These are phyloP conservation scores for Aspergillus sp. DNA, from an alignment of 2,329 filamentous ascomycete genomes.

Conservation along the genomic window DNA sequence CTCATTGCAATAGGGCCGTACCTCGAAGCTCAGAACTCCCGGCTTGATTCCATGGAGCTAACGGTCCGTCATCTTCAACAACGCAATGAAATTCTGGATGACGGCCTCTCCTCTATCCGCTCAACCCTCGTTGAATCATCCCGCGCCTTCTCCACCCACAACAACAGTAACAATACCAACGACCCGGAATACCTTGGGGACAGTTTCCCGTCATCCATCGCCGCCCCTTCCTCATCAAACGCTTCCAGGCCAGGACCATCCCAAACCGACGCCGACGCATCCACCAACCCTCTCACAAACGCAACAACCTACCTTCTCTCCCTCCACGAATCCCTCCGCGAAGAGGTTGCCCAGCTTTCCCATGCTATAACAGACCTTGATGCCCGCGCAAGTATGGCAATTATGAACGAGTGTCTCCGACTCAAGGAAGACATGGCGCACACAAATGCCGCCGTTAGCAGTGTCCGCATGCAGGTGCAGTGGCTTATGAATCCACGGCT, in stretches of 20 bases:
- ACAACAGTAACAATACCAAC: slow-evolving; percentile 1
- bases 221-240: neutral
- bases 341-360: slow-evolving; percentile 57
- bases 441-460: slow-evolving; percentile 59
- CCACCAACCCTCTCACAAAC: slow-evolving; percentile 32
- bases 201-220: neutral
- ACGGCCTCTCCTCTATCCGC: slow-evolving; percentile 44
- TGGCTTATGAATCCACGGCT: slow-evolving; percentile 61
- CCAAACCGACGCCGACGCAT: slow-evolving; percentile 12
- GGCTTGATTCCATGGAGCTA: slow-evolving; percentile 45
- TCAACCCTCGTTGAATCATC: slow-evolving; percentile 37
- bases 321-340: slow-evolving; percentile 60
- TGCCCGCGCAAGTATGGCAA: slow-evolving; percentile 60
- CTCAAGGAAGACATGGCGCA: slow-evolving; percentile 63
- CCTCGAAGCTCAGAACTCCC: slow-evolving; percentile 43
- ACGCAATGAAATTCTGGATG: slow-evolving; percentile 49
- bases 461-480: slow-evolving; percentile 60
- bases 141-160: slow-evolving; percentile 15
- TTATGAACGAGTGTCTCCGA: slow-evolving; percentile 62
- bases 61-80: slow-evolving; percentile 46
- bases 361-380: slow-evolving; percentile 59
- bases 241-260: slow-evolving; percentile 2
- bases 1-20: slow-evolving; percentile 49
- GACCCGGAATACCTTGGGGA: neutral
- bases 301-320: slow-evolving; percentile 58